phyloP scores from a whole-genome alignment of 768 basidiomycete genomes.

The Trametes cubensis region DNA sequence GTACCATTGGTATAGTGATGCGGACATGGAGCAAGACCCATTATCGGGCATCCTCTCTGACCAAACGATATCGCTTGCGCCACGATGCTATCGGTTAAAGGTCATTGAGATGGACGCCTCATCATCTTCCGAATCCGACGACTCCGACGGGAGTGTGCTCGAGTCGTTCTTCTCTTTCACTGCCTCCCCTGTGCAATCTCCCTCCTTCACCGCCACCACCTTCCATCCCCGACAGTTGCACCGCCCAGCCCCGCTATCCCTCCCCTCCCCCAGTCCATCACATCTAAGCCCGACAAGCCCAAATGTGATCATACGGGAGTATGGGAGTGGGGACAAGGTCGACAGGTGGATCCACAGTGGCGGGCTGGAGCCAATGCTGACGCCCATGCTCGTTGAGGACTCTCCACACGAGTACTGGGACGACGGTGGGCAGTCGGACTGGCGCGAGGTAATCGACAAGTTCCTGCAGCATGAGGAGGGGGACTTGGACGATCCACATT shows the following conservation, averaged over 20 bases:
- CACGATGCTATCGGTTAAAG: conserved; percentile 20
- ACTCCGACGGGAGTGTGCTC: conserved; percentile 7
- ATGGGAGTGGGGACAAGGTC: conserved; percentile 17
- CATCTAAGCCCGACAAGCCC: conserved; percentile 13
- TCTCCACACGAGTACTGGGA: conserved; percentile 21
- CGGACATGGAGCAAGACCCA: conserved; percentile 19
- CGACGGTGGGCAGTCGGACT: conserved; percentile 19
- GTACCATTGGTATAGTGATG: conserved; percentile 7
- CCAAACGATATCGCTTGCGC: conserved; percentile 6
- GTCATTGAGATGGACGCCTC: conserved; percentile 17
- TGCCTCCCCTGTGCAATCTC: conserved; percentile 28
- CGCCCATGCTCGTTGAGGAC: conserved; percentile 18
- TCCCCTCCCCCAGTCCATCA: conserved; percentile 9
- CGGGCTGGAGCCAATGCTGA: conserved; percentile 19
- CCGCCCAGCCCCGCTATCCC: conserved; percentile 11
- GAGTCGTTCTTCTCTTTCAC: conserved; percentile 30
- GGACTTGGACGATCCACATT: conserved; percentile 11
- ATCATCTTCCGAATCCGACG: conserved; percentile 4
- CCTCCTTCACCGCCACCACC: conserved; percentile 21
- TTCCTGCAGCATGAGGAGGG: conserved; percentile 19
- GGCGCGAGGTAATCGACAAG: conserved; percentile 21
- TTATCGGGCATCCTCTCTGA: conserved; percentile 12
- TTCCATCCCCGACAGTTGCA: conserved; percentile 10
- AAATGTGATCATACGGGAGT: conserved; percentile 8
- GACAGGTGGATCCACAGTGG: conserved; percentile 22